Base-by-base conservation (phyloP, 2,329 filamentous ascomycete species). In the Chrysoporthe deuterocubensis region DNA sequence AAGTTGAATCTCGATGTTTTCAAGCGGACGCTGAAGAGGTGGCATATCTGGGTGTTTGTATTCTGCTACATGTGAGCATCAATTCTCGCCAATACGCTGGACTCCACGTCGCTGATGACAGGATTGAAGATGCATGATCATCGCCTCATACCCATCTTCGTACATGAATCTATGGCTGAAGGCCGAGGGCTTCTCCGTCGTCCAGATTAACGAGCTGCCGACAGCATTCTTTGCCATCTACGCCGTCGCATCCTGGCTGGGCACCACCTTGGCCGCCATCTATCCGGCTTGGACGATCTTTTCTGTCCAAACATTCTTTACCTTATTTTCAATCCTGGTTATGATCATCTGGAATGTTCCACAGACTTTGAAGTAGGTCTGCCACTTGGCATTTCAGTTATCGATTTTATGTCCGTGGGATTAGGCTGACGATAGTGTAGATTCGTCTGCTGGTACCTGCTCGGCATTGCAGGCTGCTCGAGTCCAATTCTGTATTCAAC, bases 161-260 rank as follows among this genome's bases (percentile, higher is more conserved):
- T 85, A 85, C 66, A 85, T 86, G 83, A 83, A 80, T 42, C 78
- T 86, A 13, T 86, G 84, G 84, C 79, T 86, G 52, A 85, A 85
- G 68, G 78, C 79, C 1, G 80, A 83, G 40, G 79, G 79, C 5
- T 85, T 83, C 71, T 81, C 81, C 0, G 77, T 85, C 0, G 78
- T 79, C 0, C 79, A 85, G 67, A 80, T 85, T 68, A 85, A 86
- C 73, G 77, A 81, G 14, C 79, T 85, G 1, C 84, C 84, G 0
- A 85, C 84, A 0, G 82, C 79, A 9, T 80, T 78, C 0, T 80
- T 83, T 62, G 82, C 79, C n/a, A 81, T 85, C 52, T 81, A 78
- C 0, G 83, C 84, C 5, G 74, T 85, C 11, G 76, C 81, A 0
- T 84, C 83, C 0, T 81, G 84, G 74, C 73, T 85, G 0, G 83